Base-by-base conservation (phyloP, 306 rosid species). In the Gastrolobium villosum region DNA sequence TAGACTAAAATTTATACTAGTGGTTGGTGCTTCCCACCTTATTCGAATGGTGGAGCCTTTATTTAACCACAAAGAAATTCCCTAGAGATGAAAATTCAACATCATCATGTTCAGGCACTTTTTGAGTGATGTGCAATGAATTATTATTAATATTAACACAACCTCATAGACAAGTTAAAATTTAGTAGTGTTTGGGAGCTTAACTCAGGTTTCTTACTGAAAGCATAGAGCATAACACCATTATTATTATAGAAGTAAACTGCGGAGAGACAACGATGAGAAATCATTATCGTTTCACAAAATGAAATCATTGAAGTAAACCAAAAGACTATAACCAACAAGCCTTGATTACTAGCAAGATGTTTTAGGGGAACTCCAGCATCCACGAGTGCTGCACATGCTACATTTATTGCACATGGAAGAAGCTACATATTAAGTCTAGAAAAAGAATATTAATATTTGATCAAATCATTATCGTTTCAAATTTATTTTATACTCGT, bases 361-460 rank as follows among this genome's bases (percentile, higher is more conserved):
- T 95, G 96, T 70, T 84, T 92, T 15, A 95, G 84, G 69, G 99
- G 98, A 77, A 93, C 87, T 87, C 98, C 98, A 4, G 96, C 96
- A 85, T 92, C 98, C 7, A 95, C 94, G 65, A 92, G 89, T 43
- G 99, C 97, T 78, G 98, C 96, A 20, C 99, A 91, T 64, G 97
- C 90, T 4, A 97, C 96, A 84, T 95, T 95, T 63, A 95, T 91
- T 75, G 98, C 97, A 84, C 98, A 92, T 43, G 98, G 96, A 66
- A 95, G 91, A 77, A 95, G 98, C 98, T 92, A 86, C 44, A 68
- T 40, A 79, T 13, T 41, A 69, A 32, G 94, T 91, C 85, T 89
- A 91, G 96, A 61, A 78, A 78, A 75, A 75, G 53, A 49, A n/a
- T n/a, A n/a, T n/a, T n/a, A n/a, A n/a, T n/a, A n/a, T n/a, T n/a